phyloP scores from a whole-genome alignment of 495 filamentous ascomycete genomes.

The Peziza echinospora region DNA sequence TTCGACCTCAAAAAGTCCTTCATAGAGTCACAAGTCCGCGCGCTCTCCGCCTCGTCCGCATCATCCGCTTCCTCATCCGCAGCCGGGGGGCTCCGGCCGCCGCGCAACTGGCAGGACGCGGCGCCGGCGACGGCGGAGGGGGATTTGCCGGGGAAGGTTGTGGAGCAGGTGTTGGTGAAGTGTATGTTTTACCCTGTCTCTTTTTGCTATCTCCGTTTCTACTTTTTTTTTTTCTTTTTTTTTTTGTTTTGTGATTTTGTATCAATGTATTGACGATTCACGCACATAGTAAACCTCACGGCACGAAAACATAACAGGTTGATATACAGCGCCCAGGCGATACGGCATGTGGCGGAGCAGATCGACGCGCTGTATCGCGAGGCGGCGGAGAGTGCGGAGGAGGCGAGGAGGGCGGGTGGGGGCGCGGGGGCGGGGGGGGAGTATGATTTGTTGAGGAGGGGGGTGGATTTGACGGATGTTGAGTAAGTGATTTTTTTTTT shows the following conservation, averaged over 20 bases:
- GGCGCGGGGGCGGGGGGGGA: conserved; percentile 26
- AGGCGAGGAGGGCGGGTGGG: conserved; percentile 24
- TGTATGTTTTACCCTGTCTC: conserved; percentile 15
- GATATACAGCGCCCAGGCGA: conserved; percentile 51
- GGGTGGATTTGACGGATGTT: conserved; percentile 21
- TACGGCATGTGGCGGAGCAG: conserved; percentile 63
- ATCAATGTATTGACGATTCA: conserved; percentile 26
- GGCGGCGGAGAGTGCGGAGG: conserved; percentile 18
- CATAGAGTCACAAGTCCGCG: neutral
- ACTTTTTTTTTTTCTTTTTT: too few species aligned
- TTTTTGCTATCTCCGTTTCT: conserved; percentile 5
- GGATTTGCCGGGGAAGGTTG: conserved; percentile 29
- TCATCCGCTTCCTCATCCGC: too few species aligned
- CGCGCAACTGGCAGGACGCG: conserved; percentile 34
- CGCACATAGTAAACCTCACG: conserved; percentile 36
- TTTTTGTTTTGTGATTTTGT: too few species aligned
- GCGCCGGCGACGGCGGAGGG: conserved; percentile 23
- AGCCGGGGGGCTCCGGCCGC: too few species aligned
- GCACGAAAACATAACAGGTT: conserved; percentile 48
- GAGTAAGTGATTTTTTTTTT: conserved; percentile 4
- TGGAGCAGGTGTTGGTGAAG: conserved; percentile 36
- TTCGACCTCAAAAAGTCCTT: neutral
- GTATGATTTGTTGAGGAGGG: conserved; percentile 17
- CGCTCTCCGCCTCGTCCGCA: neutral
- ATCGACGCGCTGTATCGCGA: conserved; percentile 48